Evolutionary conservation across 768 basidiomycete genomes (phyloP).

Genomic region (Psilocybe sp.): DNA sequence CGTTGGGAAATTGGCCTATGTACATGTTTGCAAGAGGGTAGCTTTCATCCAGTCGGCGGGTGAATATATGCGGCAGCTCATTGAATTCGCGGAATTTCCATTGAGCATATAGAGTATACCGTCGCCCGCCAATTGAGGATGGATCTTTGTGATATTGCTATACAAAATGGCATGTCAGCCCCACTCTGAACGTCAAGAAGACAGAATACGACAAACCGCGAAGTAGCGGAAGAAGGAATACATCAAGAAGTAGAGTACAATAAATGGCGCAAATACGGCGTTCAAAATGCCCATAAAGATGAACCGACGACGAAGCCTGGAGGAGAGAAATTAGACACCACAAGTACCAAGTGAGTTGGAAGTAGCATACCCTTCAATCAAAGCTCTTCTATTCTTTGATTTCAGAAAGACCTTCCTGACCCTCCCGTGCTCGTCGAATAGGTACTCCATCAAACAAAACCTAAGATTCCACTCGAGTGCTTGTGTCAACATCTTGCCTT

Average conservation of each 20-base stretch:
- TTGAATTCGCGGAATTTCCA: conserved; percentile 99
- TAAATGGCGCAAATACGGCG: conserved; percentile 94
- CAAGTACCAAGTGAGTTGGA: background rate
- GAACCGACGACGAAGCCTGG: conserved; percentile 78
- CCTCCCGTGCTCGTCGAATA: conserved; percentile 87
- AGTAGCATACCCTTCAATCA: conserved; percentile 75
- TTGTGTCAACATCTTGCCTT: conserved; percentile 79
- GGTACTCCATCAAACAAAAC: conserved; percentile 92
- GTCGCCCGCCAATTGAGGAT: conserved; percentile 86
- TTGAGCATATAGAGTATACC: conserved; percentile 91
- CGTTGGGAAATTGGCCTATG: conserved; percentile 97
- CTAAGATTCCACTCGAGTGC: conserved; percentile 97
- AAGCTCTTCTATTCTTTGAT: conserved; percentile 68
- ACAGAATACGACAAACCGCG: conserved; percentile 59
- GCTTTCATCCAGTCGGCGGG: conserved; percentile 80
- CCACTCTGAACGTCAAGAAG: background rate
- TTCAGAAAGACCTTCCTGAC: conserved; percentile 92
- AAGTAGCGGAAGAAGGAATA: conserved; percentile 99
- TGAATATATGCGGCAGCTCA: conserved; percentile 92
- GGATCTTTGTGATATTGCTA: conserved; percentile 99
- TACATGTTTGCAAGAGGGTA: conserved; percentile 92
- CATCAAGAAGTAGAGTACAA: conserved; percentile 93
- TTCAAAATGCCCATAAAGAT: conserved; percentile 98
- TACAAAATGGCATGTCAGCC: background rate
- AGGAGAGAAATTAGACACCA: conserved; percentile 1